Evolutionary conservation across 164 flowering plant genomes (phyloP), one percentile per base, ranked within the genome.

Genomic region (Piper longum): DNA sequence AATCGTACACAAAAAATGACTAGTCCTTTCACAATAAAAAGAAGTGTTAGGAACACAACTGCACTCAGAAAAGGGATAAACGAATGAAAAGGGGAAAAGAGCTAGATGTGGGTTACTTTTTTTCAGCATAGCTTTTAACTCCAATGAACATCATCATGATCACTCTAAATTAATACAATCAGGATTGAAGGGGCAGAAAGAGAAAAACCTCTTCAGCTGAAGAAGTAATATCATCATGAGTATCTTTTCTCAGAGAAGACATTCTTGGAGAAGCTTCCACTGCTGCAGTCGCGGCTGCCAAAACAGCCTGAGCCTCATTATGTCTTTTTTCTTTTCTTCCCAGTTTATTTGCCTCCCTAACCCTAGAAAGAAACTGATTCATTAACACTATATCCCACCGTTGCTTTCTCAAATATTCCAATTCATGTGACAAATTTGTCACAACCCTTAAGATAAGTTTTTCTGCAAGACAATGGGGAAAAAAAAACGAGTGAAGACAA

Each of bases 271-370:
- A 95, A 59, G 96, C 81, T 42, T 96, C 95, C 16, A 91, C 99
- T n/a, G 96, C 97, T 59, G 97, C 95, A 63, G 96, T 80, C 43
- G 97, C 97, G 69, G 99, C 99, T 77, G 96, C 99, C 39, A 89
- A 76, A 12, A 83, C 90, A 65, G 91, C 96, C 76, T 95, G 98
- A 26, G 96, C 96, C 75, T 95, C 98, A 72, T 78, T 86, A 73
- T 86, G 85, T 70, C 83, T 81, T 67, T 78, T 80, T 75, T 95
- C 98, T 73, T 91, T 89, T 75, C 95, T 82, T 55, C 98, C 98
- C 72, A 72, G 91, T 72, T 91, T 95, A 74, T 81, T 89, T 56
- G 84, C 95, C 70, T 86, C 98, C 65, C 80, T 80, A 61, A 89
- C 81, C 55, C 80, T 85, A 81, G 72, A 70, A 71, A 86, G 83